phyloP scores from a whole-genome alignment of 768 basidiomycete genomes.

The Naganishia vishniacii region DNA sequence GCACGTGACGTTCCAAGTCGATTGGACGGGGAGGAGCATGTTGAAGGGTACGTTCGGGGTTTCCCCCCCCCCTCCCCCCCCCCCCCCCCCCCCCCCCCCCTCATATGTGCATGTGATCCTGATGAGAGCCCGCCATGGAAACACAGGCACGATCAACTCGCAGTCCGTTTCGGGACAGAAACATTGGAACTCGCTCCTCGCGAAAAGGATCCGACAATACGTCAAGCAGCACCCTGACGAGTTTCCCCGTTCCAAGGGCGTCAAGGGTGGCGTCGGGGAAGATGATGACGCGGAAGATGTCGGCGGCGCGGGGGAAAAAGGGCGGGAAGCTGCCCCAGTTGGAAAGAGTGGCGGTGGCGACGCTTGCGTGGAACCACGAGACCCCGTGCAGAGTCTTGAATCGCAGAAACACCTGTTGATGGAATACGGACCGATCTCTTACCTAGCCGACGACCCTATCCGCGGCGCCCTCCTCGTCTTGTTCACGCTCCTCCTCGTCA shows the following conservation, averaged over 20 bases:
- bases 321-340: background rate
- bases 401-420: background rate
- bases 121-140: too few relatives aligned
- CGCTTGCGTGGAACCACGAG: background rate
- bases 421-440: slow-evolving; percentile 12
- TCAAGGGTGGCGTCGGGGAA: background rate
- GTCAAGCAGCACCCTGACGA: slow-evolving; percentile 30
- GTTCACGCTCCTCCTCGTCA: slow-evolving; percentile 7
- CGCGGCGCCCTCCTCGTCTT: slow-evolving; percentile 16
- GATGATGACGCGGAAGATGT: background rate
- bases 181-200: slow-evolving; percentile 31
- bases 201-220: slow-evolving; percentile 19
- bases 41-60: slow-evolving; percentile 28
- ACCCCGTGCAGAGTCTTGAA: background rate
- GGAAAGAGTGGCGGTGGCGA: background rate
- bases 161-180: slow-evolving; percentile 30
- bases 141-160: slow-evolving; percentile 30
- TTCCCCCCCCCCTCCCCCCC: background rate
- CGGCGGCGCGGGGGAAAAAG: background rate
- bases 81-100: too few relatives aligned
- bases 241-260: slow-evolving; percentile 23
- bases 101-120: too few relatives aligned
- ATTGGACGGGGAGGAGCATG: slow-evolving; percentile 30
- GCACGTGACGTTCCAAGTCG: slow-evolving; percentile 31
- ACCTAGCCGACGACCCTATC: slow-evolving; percentile 20